Percentiles rank a stretch among this genome's conserved stretches.
These are phyloP conservation scores for Cardamine chenopodiifolia DNA, from an alignment of 345 rosid genomes.

Conservation along the genomic window DNA sequence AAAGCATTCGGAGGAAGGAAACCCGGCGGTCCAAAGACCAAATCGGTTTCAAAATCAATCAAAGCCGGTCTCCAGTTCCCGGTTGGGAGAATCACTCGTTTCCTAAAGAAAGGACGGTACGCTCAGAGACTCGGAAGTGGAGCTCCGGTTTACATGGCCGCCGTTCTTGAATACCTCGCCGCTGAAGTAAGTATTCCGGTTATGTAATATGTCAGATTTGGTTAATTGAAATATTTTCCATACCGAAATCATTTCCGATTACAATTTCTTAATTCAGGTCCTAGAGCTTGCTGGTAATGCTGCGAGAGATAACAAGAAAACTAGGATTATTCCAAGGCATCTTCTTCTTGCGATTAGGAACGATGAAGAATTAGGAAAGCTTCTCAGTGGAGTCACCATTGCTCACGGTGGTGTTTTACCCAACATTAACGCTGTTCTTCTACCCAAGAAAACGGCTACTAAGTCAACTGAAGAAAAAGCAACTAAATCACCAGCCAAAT, in stretches of 20 bases:
- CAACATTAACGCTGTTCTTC: slow-evolving; percentile 67
- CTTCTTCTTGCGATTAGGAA: slow-evolving; percentile 73
- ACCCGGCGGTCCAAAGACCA: slow-evolving; percentile 75
- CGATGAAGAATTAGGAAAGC: slow-evolving; percentile 76
- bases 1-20: slow-evolving; percentile 84
- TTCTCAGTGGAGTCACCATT: slow-evolving; percentile 71
- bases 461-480: slow-evolving; percentile 56
- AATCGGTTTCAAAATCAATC: slow-evolving; percentile 69
- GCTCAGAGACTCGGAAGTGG: slow-evolving; percentile 74
- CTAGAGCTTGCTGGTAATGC: slow-evolving; percentile 82
- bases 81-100: slow-evolving; percentile 83
- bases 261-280: too few species aligned
- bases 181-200: slow-evolving; percentile 61
- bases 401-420: slow-evolving; percentile 86
- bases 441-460: slow-evolving; percentile 67
- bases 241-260: too few species aligned
- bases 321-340: slow-evolving; percentile 73
- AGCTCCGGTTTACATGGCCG: slow-evolving; percentile 87
- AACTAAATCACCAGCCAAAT: slow-evolving; percentile 58
- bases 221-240: too few species aligned
- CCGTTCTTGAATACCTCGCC: slow-evolving; percentile 85
- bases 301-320: slow-evolving; percentile 79
- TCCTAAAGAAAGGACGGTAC: slow-evolving; percentile 75
- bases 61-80: slow-evolving; percentile 88
- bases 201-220: too few species aligned